Evolutionary conservation across 371 early-diverging fungal genomes (phyloP), one percentile per base, ranked within the genome.

Genomic region (Coemansia sp.): DNA sequence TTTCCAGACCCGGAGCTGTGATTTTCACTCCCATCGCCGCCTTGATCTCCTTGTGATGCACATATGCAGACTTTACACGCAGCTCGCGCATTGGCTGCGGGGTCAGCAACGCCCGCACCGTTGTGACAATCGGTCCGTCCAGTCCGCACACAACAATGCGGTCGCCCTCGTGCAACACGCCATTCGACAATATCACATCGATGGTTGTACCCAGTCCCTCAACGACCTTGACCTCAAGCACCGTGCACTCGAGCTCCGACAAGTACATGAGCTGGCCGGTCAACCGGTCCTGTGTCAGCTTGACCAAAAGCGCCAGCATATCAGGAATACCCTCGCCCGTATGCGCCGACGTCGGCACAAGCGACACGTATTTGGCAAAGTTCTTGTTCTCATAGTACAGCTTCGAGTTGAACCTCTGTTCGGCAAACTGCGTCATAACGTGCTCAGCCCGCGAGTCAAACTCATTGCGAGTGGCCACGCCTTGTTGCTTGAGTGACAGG

Each of bases 281-380:
- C 97, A 99, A 94, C 70, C 96, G 90, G 53, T 88, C 88, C 84
- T 99, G 98, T 1, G 98, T 96, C 80, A 99, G 86, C 73, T 92
- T 85, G 58, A 99, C 86, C 63, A 99, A 82, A 80, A 99, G 82
- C 73, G 92, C 88, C 69, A 99, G 87, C 85, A 99, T 83, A 84
- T 99, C 99, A 28, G 99, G 97, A 59, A 99, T 92, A 81, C 99
- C 99, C 84, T 99, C 99, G 68, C 99, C 99, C 41, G 99, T 96
- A 69, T 95, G 88, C 23, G 99, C 99, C 56, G 99, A 98, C 3
- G 99, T 99, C 36, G 99, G 99, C 9, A 99, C 96, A 41, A 99
- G 85, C 24, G 99, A 98, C 19, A 99, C 97, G 81, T 95, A 93
- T 77, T 93, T 92, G 63, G 91, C 90, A 80, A 92, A 85, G 85